These are phyloP conservation scores for Magnusiomyces sp. DNA, from an alignment of 1,139 yeast genomes.

Conservation along the genomic window DNA sequence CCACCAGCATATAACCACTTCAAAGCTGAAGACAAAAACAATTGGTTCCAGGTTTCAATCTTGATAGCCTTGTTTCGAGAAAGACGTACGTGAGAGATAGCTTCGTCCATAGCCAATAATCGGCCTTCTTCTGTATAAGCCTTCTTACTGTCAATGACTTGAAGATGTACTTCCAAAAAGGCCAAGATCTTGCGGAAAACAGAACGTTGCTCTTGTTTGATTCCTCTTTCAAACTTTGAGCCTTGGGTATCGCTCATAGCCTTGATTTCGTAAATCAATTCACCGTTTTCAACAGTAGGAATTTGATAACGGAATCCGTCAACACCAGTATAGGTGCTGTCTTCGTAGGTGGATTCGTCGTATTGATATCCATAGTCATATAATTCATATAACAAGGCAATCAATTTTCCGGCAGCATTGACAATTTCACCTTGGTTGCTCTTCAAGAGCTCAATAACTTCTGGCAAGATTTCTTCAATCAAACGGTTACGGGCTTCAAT, in stretches of 20 bases:
- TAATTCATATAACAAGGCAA: slow-evolving; percentile 55
- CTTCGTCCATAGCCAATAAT: slow-evolving; percentile 16
- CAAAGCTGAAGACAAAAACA: slow-evolving; percentile 51
- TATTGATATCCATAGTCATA: slow-evolving; percentile 39
- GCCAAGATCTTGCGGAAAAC: slow-evolving; percentile 53
- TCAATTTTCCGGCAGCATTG: slow-evolving; percentile 49
- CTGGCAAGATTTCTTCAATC: slow-evolving; percentile 26
- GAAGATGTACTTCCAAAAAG: slow-evolving; percentile 28
- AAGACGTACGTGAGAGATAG: slow-evolving; percentile 48
- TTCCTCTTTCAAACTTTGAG: slow-evolving; percentile 36
- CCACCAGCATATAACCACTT: slow-evolving; percentile 70
- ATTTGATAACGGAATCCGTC: slow-evolving; percentile 28
- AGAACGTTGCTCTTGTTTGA: slow-evolving; percentile 52
- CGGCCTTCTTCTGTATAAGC: slow-evolving; percentile 6
- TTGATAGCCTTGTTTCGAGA: slow-evolving; percentile 49
- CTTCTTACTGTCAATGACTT: neutral
- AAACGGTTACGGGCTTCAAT: slow-evolving; percentile 19
- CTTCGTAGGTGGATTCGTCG: slow-evolving; percentile 34
- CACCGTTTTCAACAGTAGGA: slow-evolving; percentile 53
- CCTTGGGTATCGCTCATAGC: slow-evolving; percentile 34
- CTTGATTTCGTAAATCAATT: slow-evolving; percentile 34
- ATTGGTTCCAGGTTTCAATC: slow-evolving; percentile 60
- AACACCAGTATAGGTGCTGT: slow-evolving; percentile 29
- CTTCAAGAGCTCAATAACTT: slow-evolving; percentile 26
- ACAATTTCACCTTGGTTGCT: slow-evolving; percentile 21